phyloP scores from a whole-genome alignment of 2,329 filamentous ascomycete genomes.

The Penicillium sp. region DNA sequence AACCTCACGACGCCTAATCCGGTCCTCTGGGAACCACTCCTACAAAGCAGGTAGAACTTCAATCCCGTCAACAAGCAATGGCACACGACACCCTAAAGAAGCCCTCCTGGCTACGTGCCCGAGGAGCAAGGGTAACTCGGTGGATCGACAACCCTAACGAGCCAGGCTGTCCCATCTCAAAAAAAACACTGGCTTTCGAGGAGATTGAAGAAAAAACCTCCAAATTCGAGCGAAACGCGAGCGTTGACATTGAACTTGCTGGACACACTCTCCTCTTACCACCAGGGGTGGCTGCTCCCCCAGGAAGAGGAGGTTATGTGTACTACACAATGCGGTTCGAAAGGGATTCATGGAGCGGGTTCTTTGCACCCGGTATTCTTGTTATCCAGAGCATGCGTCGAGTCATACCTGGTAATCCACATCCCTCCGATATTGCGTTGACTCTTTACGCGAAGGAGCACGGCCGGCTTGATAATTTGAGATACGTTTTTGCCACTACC shows the following conservation, averaged over 20 bases:
- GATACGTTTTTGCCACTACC: neutral
- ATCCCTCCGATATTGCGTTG: neutral
- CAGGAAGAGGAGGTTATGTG: neutral
- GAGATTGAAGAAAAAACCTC: neutral
- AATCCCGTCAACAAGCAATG: neutral
- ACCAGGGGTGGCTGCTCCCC: neutral
- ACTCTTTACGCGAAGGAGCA: neutral
- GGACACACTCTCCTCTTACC: neutral
- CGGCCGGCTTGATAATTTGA: neutral
- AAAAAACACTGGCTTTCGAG: neutral
- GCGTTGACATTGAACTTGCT: neutral
- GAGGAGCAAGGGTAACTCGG: neutral
- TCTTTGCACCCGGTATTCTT: neutral
- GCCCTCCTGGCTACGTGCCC: neutral
- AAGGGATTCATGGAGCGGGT: neutral
- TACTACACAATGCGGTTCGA: neutral
- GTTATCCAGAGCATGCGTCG: neutral
- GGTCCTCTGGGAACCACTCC: neutral
- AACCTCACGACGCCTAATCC: neutral
- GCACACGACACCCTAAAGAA: neutral
- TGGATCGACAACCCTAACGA: neutral
- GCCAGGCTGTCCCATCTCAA: neutral
- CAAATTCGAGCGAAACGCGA: neutral
- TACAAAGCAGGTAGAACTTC: neutral
- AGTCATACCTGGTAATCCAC: neutral